Percentiles rank a stretch among this genome's conserved stretches.
Evolutionary conservation across 768 basidiomycete species (phyloP).

Genomic region (Pleurotus ostreatus): DNA sequence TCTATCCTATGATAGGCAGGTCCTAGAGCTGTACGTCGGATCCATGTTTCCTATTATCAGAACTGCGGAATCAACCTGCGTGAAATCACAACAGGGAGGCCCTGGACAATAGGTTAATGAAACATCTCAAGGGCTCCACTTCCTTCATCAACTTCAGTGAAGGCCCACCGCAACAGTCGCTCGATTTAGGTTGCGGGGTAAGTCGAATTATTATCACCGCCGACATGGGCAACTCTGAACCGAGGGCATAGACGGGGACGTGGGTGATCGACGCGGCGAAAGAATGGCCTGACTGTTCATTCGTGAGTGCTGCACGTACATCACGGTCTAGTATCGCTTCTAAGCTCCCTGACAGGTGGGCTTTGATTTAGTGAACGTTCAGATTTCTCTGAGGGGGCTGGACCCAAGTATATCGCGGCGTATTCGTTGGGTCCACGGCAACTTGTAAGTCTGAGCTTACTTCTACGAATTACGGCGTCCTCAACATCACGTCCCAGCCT

Average conservation of each 20-base stretch:
- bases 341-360: constrained; percentile 48
- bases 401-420: constrained; percentile 49
- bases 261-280: constrained; percentile 75
- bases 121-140: constrained; percentile 48
- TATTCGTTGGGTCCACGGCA: constrained; percentile 72
- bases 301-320: constrained; percentile 39
- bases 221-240: not conserved
- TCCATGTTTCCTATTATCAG: not conserved
- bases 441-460: constrained; percentile 48
- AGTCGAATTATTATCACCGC: constrained; percentile 19
- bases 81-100: constrained; percentile 38
- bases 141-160: constrained; percentile 57
- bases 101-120: constrained; percentile 46
- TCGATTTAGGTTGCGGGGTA: constrained; percentile 77
- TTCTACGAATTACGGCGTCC: not conserved
- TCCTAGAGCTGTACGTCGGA: constrained; percentile 62
- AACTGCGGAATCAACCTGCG: not conserved
- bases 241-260: constrained; percentile 46
- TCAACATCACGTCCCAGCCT: constrained; percentile 38
- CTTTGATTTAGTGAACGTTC: constrained; percentile 74
- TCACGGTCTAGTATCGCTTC: not conserved
- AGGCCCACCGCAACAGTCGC: constrained; percentile 44
- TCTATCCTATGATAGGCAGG: constrained; percentile 60
- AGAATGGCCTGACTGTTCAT: constrained; percentile 60
- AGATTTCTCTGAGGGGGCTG: constrained; percentile 53